A percentile compares a stretch with the other conserved stretches of the same genome.
Evolutionary conservation across 202 grass and related monocot genomes (phyloP).

Genomic region (Setaria italica): DNA sequence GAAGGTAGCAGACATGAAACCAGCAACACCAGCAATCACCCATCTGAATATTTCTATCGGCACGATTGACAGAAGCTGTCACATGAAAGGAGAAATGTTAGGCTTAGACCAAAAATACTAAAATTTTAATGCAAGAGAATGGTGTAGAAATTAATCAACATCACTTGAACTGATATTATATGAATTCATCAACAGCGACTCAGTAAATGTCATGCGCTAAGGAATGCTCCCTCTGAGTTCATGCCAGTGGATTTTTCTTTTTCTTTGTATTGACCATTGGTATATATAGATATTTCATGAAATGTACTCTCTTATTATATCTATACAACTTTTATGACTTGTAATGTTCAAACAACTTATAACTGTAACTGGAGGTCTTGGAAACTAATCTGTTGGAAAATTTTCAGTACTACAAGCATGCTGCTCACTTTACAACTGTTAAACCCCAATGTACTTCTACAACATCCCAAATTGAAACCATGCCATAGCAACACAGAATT

Average conservation of each 20-base stretch:
- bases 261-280: neutral
- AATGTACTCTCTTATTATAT: neutral
- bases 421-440: neutral
- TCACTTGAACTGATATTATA: neutral
- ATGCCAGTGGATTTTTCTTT: neutral
- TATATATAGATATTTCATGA: neutral
- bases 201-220: neutral
- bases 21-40: constrained; percentile 86
- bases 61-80: constrained; percentile 92
- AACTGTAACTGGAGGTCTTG: neutral
- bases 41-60: constrained; percentile 99
- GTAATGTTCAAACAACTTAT: neutral
- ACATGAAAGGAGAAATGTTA: constrained; percentile 31
- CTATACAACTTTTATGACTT: neutral
- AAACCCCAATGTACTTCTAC: neutral
- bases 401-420: constrained; percentile 11
- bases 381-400: neutral
- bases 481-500: neutral
- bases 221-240: neutral
- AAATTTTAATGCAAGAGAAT: neutral
- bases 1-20: constrained; percentile 98
- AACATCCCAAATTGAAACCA: neutral
- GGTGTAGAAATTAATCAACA: neutral
- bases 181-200: neutral
- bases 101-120: neutral